These are phyloP conservation scores for Anthoceros angustus DNA, from an alignment of 225 moss, liverwort and hornwort species.

Conservation along the genomic window DNA sequence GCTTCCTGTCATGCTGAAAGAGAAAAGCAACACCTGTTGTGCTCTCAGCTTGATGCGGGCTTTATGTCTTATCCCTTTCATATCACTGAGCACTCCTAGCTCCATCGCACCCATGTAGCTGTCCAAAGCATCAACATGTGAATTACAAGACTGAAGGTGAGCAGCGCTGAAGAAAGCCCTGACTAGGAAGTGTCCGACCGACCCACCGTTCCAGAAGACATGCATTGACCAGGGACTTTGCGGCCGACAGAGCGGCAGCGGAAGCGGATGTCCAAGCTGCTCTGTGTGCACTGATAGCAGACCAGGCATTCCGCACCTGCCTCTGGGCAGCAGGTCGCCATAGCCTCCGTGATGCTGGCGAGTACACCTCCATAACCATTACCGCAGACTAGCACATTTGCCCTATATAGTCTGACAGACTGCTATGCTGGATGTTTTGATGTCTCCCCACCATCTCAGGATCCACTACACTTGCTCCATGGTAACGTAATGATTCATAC, in stretches of 20 bases:
- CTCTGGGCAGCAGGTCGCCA: slow-evolving; percentile 98
- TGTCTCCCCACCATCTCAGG: no score
- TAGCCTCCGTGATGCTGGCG: slow-evolving; percentile 18
- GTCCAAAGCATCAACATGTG: slow-evolving; percentile 5
- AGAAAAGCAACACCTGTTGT: slow-evolving; percentile 74
- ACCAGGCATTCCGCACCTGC: slow-evolving; percentile 82
- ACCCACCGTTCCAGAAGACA: slow-evolving; percentile 40
- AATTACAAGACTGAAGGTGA: background rate
- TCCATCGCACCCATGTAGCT: slow-evolving; percentile 65
- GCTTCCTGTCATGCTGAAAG: no score
- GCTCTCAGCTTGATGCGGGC: slow-evolving; percentile 45
- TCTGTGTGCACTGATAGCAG: slow-evolving; percentile 48
- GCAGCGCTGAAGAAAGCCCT: background rate
- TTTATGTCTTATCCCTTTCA: slow-evolving; percentile 55
- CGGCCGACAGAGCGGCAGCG: slow-evolving; percentile 32
- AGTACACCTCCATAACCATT: background rate
- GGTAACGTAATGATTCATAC: no score
- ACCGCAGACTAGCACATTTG: no score
- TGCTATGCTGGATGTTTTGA: no score
- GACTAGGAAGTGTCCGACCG: background rate
- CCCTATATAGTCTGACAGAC: no score
- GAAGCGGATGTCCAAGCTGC: slow-evolving; percentile 60
- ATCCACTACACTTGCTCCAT: no score
- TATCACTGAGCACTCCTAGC: slow-evolving; percentile 46
- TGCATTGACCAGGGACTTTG: slow-evolving; percentile 59